These are phyloP conservation scores for Mycena citricolor DNA, from an alignment of 1,284 basidiomycete genomes.

Conservation along the genomic window DNA sequence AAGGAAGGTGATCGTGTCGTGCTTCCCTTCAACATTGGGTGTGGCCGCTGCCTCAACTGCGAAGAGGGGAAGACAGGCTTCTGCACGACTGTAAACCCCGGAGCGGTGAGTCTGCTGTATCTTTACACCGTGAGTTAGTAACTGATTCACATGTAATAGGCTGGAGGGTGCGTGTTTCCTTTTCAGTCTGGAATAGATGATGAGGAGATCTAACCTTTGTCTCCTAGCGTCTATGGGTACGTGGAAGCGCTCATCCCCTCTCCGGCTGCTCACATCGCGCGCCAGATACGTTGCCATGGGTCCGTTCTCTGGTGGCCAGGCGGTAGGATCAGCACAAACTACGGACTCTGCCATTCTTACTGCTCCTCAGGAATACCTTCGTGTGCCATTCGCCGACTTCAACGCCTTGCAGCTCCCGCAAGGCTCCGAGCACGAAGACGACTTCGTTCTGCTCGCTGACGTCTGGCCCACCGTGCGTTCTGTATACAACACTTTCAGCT, in stretches of 20 bases:
- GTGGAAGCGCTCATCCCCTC: slow-evolving; percentile 3
- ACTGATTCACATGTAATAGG: slow-evolving; percentile 27
- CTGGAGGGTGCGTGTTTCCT: slow-evolving; percentile 41
- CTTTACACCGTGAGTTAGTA: neutral
- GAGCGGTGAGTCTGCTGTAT: slow-evolving; percentile 41
- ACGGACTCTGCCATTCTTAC: neutral
- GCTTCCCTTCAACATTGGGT: slow-evolving; percentile 58
- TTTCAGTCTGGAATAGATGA: too few relatives aligned
- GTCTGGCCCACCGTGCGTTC: slow-evolving; percentile 49
- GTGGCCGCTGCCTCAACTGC: slow-evolving; percentile 54
- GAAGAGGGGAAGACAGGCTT: slow-evolving; percentile 51
- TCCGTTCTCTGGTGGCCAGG: slow-evolving; percentile 52
- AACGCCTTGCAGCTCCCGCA: slow-evolving; percentile 50
- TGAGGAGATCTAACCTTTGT: slow-evolving; percentile 4
- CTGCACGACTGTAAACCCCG: slow-evolving; percentile 54
- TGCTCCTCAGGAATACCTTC: slow-evolving; percentile 44
- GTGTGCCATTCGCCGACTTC: slow-evolving; percentile 55
- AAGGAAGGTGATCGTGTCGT: slow-evolving; percentile 53
- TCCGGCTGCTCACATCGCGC: neutral
- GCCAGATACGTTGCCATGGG: slow-evolving; percentile 51
- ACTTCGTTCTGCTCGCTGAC: slow-evolving; percentile 53
- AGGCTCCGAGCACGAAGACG: slow-evolving; percentile 53
- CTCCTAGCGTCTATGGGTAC: slow-evolving; percentile 48
- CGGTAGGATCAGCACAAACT: slow-evolving; percentile 30
- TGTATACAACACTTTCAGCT: neutral